Evolutionary conservation across 768 basidiomycete species (phyloP).

Genomic region (Lyophyllum semitale): DNA sequence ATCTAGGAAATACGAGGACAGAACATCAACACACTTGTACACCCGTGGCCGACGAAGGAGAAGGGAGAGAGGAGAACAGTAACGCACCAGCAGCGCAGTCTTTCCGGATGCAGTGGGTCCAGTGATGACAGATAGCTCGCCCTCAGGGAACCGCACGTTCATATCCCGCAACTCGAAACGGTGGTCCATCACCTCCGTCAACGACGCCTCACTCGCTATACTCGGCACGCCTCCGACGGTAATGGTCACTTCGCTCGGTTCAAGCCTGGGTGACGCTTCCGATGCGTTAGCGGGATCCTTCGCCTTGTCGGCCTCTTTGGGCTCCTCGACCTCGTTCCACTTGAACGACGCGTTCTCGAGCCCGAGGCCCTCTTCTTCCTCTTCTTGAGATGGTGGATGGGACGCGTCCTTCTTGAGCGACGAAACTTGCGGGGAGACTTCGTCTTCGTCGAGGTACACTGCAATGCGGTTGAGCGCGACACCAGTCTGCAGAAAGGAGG

Average conservation of each 20-base stretch:
- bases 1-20: constrained; percentile 38
- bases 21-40: neutral
- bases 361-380: constrained; percentile 48
- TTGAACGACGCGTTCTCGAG: constrained; percentile 60
- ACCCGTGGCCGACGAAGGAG: neutral
- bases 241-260: constrained; percentile 17
- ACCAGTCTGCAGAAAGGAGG: constrained; percentile 39
- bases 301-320: constrained; percentile 10
- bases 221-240: constrained; percentile 23
- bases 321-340: constrained; percentile 56
- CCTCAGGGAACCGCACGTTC: constrained; percentile 69
- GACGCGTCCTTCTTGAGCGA: constrained; percentile 49
- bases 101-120: constrained; percentile 86
- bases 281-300: constrained; percentile 1
- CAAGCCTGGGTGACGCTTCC: neutral
- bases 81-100: constrained; percentile 68
- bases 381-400: constrained; percentile 26
- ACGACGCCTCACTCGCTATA: constrained; percentile 19
- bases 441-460: constrained; percentile 68
- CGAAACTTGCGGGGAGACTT: constrained; percentile 68
- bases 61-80: neutral
- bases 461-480: constrained; percentile 71
- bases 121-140: constrained; percentile 68
- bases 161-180: constrained; percentile 72
- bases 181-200: constrained; percentile 37